These are phyloP conservation scores for Mycena pura DNA, from an alignment of 768 basidiomycete species.

Conservation along the genomic window DNA sequence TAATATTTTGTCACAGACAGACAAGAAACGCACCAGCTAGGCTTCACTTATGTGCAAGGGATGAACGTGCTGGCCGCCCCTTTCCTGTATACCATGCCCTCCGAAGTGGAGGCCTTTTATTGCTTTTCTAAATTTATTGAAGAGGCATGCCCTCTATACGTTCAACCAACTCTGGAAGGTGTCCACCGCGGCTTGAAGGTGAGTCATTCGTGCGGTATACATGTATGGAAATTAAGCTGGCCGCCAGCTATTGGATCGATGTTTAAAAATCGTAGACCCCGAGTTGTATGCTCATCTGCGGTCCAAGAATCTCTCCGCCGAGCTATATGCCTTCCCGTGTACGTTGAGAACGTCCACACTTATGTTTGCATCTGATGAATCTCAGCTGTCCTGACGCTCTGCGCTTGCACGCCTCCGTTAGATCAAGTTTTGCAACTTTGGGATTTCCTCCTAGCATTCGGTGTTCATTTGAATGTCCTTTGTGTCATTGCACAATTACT, in stretches of 20 bases:
- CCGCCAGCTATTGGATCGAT: constrained; percentile 88
- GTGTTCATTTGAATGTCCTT: constrained; percentile 94
- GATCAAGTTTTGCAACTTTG: constrained; percentile 94
- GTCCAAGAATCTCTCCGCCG: constrained; percentile 91
- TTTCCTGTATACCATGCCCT: constrained; percentile 96
- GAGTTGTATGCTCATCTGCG: constrained; percentile 83
- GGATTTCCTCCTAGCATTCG: constrained; percentile 97
- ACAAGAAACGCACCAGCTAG: constrained; percentile 79
- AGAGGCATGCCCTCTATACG: constrained; percentile 93
- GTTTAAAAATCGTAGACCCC: constrained; percentile 89
- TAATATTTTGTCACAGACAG: constrained; percentile 59
- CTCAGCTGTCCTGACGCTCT: constrained; percentile 89
- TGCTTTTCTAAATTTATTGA: constrained; percentile 98
- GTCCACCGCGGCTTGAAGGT: constrained; percentile 96
- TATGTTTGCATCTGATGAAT: constrained; percentile 1
- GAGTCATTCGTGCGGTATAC: too few species aligned
- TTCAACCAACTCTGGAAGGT: constrained; percentile 94
- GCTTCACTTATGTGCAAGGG: constrained; percentile 97
- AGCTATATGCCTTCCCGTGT: constrained; percentile 98
- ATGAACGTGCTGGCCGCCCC: constrained; percentile 99
- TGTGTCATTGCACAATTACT: constrained; percentile 96
- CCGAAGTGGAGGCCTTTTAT: constrained; percentile 97
- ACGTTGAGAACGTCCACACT: constrained; percentile 36
- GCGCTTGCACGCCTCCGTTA: constrained; percentile 95
- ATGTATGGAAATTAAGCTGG: too few species aligned